A percentile compares a stretch with the other conserved stretches of the same genome.
phyloP scores from a whole-genome alignment of 257 asterid genomes.

The Solanum gandarillasii region DNA sequence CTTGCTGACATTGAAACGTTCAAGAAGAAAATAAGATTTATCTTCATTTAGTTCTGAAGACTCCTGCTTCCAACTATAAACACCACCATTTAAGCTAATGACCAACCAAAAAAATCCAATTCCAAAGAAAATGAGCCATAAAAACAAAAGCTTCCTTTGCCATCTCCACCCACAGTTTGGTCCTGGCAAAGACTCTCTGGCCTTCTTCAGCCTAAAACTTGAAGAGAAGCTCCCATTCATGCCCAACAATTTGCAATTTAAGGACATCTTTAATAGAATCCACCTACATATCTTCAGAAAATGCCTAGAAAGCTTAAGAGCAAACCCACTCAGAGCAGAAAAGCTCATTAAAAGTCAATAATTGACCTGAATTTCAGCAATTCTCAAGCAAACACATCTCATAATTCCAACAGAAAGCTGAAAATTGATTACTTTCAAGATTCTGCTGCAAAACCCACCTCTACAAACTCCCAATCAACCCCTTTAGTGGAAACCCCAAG shows the following conservation, averaged over 20 bases:
- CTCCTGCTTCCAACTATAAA: conserved; percentile 13
- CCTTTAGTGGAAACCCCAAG: conserved; percentile 3
- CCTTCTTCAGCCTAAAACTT: conserved; percentile 23
- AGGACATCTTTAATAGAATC: conserved; percentile 38
- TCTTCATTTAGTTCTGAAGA: conserved; percentile 16
- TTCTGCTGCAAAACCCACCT: not conserved
- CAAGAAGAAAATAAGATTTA: conserved; percentile 15
- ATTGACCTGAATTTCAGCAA: not conserved
- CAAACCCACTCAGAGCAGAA: conserved; percentile 16
- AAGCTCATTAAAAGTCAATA: conserved; percentile 17
- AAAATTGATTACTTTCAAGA: not conserved
- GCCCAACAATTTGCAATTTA: conserved; percentile 20
- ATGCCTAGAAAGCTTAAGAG: conserved; percentile 14
- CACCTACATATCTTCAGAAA: conserved; percentile 29
- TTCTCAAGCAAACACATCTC: not conserved
- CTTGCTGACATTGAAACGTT: conserved; percentile 40
- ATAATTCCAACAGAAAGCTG: not conserved
- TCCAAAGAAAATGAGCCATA: conserved; percentile 22
- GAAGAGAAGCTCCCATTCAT: conserved; percentile 24
- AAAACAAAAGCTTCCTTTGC: conserved; percentile 19
- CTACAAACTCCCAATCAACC: not conserved
- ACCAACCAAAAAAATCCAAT: conserved; percentile 24
- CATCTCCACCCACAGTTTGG: conserved; percentile 24
- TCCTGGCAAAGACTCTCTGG: conserved; percentile 18
- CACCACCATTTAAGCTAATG: conserved; percentile 9